Conservation (phyloP, 2,329 filamentous ascomycete genomes). For the Scopulariopsis brevicaulis region DNA sequence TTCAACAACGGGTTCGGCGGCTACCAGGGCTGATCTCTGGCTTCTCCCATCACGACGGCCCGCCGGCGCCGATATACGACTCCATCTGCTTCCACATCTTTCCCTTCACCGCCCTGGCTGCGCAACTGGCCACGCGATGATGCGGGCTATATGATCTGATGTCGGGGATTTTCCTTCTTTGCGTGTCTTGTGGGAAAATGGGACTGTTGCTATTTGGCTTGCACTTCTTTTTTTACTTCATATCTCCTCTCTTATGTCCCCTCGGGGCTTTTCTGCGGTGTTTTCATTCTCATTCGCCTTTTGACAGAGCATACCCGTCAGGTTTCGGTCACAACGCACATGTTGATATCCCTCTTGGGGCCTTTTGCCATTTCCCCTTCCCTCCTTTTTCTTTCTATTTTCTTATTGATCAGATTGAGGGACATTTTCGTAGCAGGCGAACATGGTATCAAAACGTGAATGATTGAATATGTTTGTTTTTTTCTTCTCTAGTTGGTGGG, state of each 20-base stretch:
- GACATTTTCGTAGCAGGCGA: conserved; percentile 5
- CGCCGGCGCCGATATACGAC: neutral
- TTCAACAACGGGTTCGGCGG: conserved; percentile 52
- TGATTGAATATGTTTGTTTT: conserved; percentile 1
- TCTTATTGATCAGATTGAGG: conserved; percentile 10
- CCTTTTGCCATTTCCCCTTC: neutral
- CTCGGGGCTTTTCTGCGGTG: conserved; percentile 6
- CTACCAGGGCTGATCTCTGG: conserved; percentile 44
- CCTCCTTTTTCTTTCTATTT: neutral
- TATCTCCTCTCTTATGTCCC: conserved; percentile 14
- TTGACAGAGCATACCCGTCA: conserved; percentile 8
- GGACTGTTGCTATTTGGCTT: conserved; percentile 9
- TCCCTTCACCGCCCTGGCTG: conserved; percentile 4
- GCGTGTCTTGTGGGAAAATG: conserved; percentile 1
- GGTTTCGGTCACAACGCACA: conserved; percentile 3
- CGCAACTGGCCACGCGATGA: neutral
- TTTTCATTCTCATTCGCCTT: neutral
- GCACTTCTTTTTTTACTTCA: conserved; percentile 7
- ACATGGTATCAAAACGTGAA: conserved; percentile 4
- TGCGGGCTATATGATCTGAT: conserved; percentile 2
- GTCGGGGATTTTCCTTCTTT: neutral
- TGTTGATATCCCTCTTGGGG: neutral
- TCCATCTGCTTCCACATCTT: neutral
- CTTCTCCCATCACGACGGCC: neutral
- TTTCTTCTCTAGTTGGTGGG: neutral